Base-by-base conservation (phyloP, 345 rosid species). In the Moricandia arvensis region DNA sequence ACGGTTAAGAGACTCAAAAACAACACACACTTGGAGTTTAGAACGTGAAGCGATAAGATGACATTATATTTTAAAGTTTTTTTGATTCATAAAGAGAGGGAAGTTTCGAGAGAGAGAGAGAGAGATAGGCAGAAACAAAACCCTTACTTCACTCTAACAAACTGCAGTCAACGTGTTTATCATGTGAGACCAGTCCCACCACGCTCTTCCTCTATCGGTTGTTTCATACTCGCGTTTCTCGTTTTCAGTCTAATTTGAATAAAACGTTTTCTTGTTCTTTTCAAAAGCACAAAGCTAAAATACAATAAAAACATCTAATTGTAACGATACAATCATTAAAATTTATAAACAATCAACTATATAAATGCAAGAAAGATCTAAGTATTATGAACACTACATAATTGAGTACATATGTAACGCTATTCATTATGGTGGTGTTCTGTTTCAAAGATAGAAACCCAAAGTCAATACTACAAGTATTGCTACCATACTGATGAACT, bases 361-460 rank as follows among this genome's bases (percentile, higher is more conserved):
- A 21, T 21, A 45, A 21, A 21, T 54, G 29, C 12, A 53, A 2
- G 12, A 53, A 21, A 54, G n/a, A 54, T 54, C 13, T 21, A 55
- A 10, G 6, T 43, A 27, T 41, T 43, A 0, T 4, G 16, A 10
- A 29, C 8, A 15, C 7, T 17, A 17, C 8, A 11, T 30, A 29
- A 8, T 0, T 41, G 4, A 26, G 27, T 21, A 21, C 33, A 26
- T 11, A 57, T 24, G 33, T 26, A 57, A 83, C 77, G 74, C 83
- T 86, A 24, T 83, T 87, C 34, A 61, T 75, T 30, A 21, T 71
- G 86, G 84, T 11, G 88, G 88, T 69, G 76, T 82, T 4, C 71
- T 76, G 81, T 81, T 81, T 67, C 83, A 57, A 57, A 24, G 61
- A 57, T 24, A 80, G 30, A 86, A 75, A 62, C 69, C 80, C 21